Base-by-base conservation (phyloP, 495 filamentous ascomycete species). In the Hypoxylon lienhwacheense region DNA sequence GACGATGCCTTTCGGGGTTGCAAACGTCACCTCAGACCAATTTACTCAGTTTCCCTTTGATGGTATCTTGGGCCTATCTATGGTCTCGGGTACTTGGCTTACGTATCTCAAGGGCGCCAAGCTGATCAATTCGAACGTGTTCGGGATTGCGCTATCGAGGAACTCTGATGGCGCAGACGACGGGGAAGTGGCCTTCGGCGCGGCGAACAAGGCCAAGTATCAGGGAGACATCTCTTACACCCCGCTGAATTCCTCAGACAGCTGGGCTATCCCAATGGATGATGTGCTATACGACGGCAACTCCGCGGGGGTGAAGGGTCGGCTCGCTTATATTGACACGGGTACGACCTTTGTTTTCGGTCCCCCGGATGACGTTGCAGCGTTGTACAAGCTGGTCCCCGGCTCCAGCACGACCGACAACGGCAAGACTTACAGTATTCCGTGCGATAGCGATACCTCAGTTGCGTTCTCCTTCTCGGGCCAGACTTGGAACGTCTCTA, bases 61-160 rank as follows among this genome's bases (percentile, higher is more conserved):
- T 63, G 90, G 90, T n/a, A 93, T 95, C 39, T 69, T 95, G 4
- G 90, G 88, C 5, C 70, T 95, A n/a, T 84, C 84, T 5, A 83
- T 76, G 70, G 58, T 72, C 69, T 75, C 76, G 6, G 77, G 83
- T 21, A 85, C 80, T 1, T 82, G 90, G 58, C 78, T 91, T 71
- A 78, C 83, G 26, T 62, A 71, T 19, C 72, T 92, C 16, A 73
- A 71, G n/a, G 55, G 77, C 2, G 70, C 80, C n/a, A 77, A 80
- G 21, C 42, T 79, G 2, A 71, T 95, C 36, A 55, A 77, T 6
- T 70, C 78, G 0, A 89, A 88, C 61, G 62, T 93, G 14, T 82
- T 89, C 59, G 81, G 82, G 26, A 69, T 95, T 45, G 81, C 81
- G 46, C 68, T 96, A 16, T 80, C 80, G 29, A 80, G 90, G 33